Evolutionary conservation across 2,329 filamentous ascomycete species (phyloP), one percentile per base, ranked within the genome.

Genomic region (Hyphodiscus sp.): DNA sequence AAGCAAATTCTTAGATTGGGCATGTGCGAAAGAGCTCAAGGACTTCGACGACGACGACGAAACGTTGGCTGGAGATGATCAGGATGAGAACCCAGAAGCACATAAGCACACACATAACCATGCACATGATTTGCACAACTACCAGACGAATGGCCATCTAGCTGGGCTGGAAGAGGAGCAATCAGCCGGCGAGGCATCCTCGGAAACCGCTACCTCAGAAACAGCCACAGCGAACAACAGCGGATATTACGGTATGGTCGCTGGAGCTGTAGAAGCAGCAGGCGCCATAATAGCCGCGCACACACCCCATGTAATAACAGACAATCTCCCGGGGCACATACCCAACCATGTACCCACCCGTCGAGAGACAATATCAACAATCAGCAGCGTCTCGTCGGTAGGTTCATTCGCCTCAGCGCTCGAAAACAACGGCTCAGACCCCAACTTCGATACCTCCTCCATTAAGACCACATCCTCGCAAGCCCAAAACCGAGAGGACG

Each of bases 1-100:
- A 0, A 74, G 74, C 57, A 88, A 87, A 68, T 88, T 88, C 60
- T 66, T 89, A 11, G 75, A 87, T 53, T 88, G 85, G 85, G 85
- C 83, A 2, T 78, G 77, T 58, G 71, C 74, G 30, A 68, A 63
- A 47, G 61, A 63, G 23, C 60, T 67, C 9, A 59, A 61, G 13
- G 67, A 65, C 15, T 53, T 66, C 15, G 58, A 64, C 5, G 59
- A 58, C 47, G 64, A 64, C 45, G 59, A 56, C 13, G 58, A 63
- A 30, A 54, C 51, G 41, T 41, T 29, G 2, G 41, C 8, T 18
- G 53, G 44, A n/a, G 55, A 55, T 19, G 60, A 60, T 42, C 54
- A 59, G 13, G 52, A 52, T 30, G 53, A 55, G 57, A 15, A 55
- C 49, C n/a, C 62, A 63, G 49, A 52, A 9, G 45, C 56, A 16